Percentiles rank a stretch among this genome's conserved stretches.
phyloP scores from a whole-genome alignment of 305 asterid genomes.

The Rubia tinctorum region DNA sequence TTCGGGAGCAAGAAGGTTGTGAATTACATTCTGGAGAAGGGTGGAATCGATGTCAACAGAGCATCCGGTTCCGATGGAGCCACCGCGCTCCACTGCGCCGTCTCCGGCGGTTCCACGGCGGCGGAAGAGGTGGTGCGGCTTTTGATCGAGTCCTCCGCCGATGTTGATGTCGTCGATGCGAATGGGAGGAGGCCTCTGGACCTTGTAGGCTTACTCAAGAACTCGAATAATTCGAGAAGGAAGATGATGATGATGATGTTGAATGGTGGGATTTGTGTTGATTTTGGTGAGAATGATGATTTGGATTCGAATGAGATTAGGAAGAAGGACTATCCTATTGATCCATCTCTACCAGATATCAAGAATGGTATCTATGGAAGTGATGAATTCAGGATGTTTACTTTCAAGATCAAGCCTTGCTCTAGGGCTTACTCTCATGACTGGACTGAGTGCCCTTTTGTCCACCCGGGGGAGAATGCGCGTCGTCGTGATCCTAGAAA shows the following conservation, averaged over 20 bases:
- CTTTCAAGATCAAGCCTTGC: conserved; percentile 42
- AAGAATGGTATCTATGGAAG: conserved; percentile 37
- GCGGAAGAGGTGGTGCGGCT: conserved; percentile 28
- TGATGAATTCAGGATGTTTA: conserved; percentile 44
- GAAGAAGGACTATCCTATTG: conserved; percentile 41
- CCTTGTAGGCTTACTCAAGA: conserved; percentile 16
- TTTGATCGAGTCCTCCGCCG: conserved; percentile 40
- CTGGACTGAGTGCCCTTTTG: conserved; percentile 49
- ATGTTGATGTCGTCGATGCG: conserved; percentile 27
- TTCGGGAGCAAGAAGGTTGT: conserved; percentile 36
- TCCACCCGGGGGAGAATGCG: conserved; percentile 45
- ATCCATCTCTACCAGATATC: conserved; percentile 45
- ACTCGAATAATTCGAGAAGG: conserved; percentile 23
- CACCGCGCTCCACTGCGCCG: conserved; percentile 44
- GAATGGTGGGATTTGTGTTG: conserved; percentile 12
- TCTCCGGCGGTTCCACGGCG: conserved; percentile 29
- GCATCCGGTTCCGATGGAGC: conserved; percentile 38
- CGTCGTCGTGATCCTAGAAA: conserved; percentile 45
- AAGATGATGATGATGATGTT: conserved; percentile 26
- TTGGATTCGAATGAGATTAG: conserved; percentile 18
- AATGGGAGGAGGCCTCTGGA: conserved; percentile 33
- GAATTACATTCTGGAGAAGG: conserved; percentile 31
- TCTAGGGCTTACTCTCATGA: conserved; percentile 44
- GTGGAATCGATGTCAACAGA: conserved; percentile 29
- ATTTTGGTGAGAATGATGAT: conserved; percentile 9